Evolutionary conservation across 345 rosid genomes (phyloP).

Genomic region (Lepidium didymum): DNA sequence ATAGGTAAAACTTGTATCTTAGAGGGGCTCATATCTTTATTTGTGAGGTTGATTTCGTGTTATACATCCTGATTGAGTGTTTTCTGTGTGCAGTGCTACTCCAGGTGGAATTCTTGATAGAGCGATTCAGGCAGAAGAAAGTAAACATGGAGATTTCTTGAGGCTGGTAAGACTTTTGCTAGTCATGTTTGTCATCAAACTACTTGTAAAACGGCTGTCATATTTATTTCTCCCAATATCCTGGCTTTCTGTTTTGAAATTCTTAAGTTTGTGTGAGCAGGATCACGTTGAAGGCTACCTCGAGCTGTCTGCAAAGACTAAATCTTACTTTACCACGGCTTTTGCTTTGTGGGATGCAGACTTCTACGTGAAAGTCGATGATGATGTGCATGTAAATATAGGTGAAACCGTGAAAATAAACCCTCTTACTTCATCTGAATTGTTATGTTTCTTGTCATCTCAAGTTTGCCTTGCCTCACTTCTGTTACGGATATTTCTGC

Average conservation of each 20-base stretch:
- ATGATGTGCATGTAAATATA: conserved; percentile 95
- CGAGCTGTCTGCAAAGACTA: conserved; percentile 92
- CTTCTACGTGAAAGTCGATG: conserved; percentile 95
- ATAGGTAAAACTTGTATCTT: conserved; percentile 46
- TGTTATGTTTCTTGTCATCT: conserved; percentile 5
- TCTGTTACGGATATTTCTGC: conserved; percentile 23
- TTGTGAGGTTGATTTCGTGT: not conserved
- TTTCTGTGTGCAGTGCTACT: conserved; percentile 52
- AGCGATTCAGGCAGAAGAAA: conserved; percentile 94
- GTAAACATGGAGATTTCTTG: conserved; percentile 85
- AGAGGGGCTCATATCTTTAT: not conserved
- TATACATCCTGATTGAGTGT: not conserved
- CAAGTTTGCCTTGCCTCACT: not conserved
- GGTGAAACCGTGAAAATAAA: conserved; percentile 51
- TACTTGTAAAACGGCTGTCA: not conserved
- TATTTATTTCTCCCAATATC: not conserved
- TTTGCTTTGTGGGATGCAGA: conserved; percentile 94
- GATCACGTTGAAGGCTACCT: conserved; percentile 98
- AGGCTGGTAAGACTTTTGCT: conserved; percentile 58
- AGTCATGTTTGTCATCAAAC: not conserved
- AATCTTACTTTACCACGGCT: conserved; percentile 77
- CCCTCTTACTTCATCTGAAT: not conserved
- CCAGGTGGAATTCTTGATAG: conserved; percentile 94
- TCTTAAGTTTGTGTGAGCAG: conserved; percentile 35
- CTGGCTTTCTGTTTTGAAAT: not conserved